Evolutionary conservation across 345 rosid species (phyloP).

Genomic region (Zanthoxylum bungeanum): DNA sequence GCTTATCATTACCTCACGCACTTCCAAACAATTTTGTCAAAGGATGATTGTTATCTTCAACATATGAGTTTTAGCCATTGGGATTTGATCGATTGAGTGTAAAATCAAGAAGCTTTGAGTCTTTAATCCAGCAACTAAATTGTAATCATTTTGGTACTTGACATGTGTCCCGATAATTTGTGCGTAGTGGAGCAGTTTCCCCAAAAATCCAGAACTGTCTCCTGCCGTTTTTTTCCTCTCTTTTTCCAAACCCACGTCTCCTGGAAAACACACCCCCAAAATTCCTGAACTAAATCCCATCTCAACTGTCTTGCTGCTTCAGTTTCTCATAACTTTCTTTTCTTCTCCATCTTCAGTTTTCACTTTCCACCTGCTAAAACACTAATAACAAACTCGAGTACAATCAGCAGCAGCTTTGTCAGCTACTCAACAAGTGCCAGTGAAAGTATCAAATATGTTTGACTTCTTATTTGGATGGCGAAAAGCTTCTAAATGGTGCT

Average conservation of each 20-base stretch:
- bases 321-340: slow-evolving; percentile 10
- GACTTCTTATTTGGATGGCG: slow-evolving; percentile 68
- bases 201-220: slow-evolving; percentile 15
- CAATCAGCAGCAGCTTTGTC: background rate
- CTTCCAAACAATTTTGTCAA: background rate
- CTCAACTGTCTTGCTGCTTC: slow-evolving; percentile 16
- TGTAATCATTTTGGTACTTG: background rate
- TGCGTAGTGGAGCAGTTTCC: slow-evolving; percentile 41
- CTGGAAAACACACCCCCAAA: slow-evolving; percentile 31
- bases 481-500: slow-evolving; percentile 77
- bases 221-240: slow-evolving; percentile 3
- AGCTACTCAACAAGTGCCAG: background rate
- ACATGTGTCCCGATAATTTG: slow-evolving; percentile 21
- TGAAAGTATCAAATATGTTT: slow-evolving; percentile 45
- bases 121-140: background rate
- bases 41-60: background rate
- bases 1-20: background rate
- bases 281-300: slow-evolving; percentile 2
- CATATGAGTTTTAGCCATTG: background rate
- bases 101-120: background rate
- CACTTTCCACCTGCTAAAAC: background rate
- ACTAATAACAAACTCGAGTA: background rate
- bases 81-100: background rate
- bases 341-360: background rate
- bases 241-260: slow-evolving; percentile 44